Evolutionary conservation across 2,329 filamentous ascomycete species (phyloP).

Genomic region (Ambrosiella xylebori): DNA sequence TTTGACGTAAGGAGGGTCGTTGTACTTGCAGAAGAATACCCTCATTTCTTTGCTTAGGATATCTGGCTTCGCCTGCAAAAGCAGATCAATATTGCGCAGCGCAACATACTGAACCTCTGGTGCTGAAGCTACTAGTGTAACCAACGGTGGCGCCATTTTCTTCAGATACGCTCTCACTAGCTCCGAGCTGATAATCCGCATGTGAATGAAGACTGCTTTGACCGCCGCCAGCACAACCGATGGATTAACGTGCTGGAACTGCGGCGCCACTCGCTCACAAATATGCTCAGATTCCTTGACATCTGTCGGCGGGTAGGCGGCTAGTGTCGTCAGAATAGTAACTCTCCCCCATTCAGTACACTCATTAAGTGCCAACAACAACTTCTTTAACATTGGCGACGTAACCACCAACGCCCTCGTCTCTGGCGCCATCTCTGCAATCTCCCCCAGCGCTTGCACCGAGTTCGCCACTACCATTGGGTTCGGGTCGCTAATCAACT

Average conservation of each 20-base stretch:
- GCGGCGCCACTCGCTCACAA: constrained; percentile 85
- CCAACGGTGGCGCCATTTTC: constrained; percentile 93
- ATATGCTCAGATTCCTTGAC: constrained; percentile 96
- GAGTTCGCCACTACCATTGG: constrained; percentile 99
- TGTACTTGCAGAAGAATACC: constrained; percentile 99
- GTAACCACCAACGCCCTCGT: constrained; percentile 75
- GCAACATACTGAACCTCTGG: constrained; percentile 98
- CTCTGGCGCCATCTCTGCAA: constrained; percentile 76
- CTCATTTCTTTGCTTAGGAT: constrained; percentile 94
- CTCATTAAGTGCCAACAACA: constrained; percentile 90
- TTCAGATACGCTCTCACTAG: constrained; percentile 73
- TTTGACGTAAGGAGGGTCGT: constrained; percentile 94
- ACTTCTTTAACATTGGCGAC: constrained; percentile 72
- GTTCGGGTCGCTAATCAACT: constrained; percentile 92
- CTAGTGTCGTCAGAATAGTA: constrained; percentile 76
- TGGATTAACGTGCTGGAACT: constrained; percentile 97
- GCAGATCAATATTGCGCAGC: constrained; percentile 83
- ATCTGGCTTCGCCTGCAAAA: constrained; percentile 88
- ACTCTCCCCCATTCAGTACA: constrained; percentile 98
- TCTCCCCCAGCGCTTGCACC: constrained; percentile 83
- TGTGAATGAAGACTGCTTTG: constrained; percentile 94
- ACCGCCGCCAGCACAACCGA: constrained; percentile 95
- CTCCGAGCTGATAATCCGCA: constrained; percentile 67
- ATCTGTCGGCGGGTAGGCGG: constrained; percentile 73
- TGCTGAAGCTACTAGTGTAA: constrained; percentile 86